phyloP scores from a whole-genome alignment of 2,329 filamentous ascomycete species.

The Cladophialophora exuberans region DNA sequence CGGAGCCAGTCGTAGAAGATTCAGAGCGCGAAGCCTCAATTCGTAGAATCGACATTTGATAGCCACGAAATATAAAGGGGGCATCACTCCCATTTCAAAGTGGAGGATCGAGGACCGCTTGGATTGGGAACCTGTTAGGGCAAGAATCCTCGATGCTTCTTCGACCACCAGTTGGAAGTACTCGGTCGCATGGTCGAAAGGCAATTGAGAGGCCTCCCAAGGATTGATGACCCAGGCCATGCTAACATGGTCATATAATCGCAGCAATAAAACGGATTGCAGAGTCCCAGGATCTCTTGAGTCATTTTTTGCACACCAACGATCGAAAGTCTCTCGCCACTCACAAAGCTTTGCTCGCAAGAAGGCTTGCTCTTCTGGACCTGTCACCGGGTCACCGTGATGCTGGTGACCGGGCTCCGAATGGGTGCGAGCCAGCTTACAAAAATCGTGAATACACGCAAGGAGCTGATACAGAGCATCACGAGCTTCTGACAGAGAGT shows the following conservation, averaged over 20 bases:
- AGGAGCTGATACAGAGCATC: neutral
- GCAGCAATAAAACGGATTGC: neutral
- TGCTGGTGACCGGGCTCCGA: neutral
- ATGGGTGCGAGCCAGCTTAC: neutral
- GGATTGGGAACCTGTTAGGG: neutral
- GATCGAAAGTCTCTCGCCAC: neutral
- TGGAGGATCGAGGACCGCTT: neutral
- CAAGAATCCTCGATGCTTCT: neutral
- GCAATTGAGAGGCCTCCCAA: neutral
- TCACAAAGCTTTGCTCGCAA: neutral
- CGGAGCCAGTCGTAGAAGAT: neutral
- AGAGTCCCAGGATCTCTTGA: neutral
- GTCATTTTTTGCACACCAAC: neutral
- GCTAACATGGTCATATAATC: slow-evolving; percentile 19
- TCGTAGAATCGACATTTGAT: slow-evolving; percentile 3
- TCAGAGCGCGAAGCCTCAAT: neutral
- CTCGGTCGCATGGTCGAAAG: neutral
- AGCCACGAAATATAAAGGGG: slow-evolving; percentile 8
- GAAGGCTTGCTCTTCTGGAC: neutral
- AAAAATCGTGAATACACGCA: neutral
- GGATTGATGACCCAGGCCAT: neutral
- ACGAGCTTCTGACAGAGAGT: neutral
- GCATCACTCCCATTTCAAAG: slow-evolving; percentile 12
- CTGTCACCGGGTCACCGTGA: neutral
- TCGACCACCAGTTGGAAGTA: neutral